Evolutionary conservation across 257 asterid genomes (phyloP), one percentile per base, ranked within the genome.

Genomic region (Gentiana dahurica): DNA sequence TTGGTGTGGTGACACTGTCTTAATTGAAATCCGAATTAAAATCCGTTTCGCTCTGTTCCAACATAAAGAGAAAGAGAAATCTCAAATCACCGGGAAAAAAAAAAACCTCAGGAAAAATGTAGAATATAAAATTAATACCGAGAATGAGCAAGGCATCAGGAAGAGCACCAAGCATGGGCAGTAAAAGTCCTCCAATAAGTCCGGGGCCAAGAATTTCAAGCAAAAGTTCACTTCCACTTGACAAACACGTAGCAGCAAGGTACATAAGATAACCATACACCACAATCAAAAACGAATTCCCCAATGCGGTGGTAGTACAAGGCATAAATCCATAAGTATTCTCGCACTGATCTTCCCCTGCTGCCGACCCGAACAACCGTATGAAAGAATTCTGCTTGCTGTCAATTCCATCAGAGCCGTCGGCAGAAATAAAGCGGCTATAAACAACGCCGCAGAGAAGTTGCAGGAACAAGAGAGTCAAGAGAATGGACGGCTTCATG

Each of bases 81-180:
- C 12, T 12, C 12, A 6, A 6, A 8, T 49, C 53, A 51, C 1
- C 37, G 10, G 10, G 11, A 6, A 34, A 52, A 52, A 53, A 24
- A 24, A 6, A 36, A 49, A 46, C 34, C 5, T 5, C 0, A 12
- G 12, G 2, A 5, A 36, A 1, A 2, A 11, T 13, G 9, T 10
- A 2, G 39, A 45, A 3, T 8, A 5, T 34, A 45, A 3, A 49
- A 55, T 36, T 3, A 7, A 13, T 71, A 88, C 97, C 95, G 1
- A 87, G 81, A 63, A 91, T 87, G 35, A 91, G 95, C 91, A 87
- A 74, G 41, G 96, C 96, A 60, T 91, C 96, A 1, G 98, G 98
- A 59, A 91, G 98, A 47, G 96, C 95, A 34, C 96, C 98, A 55
- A 91, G 96, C 0, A 83, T 65, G n/a, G 96, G 98, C 11, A 91